Evolutionary conservation across 2,329 filamentous ascomycete genomes (phyloP), one percentile per base, ranked within the genome.

Genomic region (Trichocomaceae sp.): DNA sequence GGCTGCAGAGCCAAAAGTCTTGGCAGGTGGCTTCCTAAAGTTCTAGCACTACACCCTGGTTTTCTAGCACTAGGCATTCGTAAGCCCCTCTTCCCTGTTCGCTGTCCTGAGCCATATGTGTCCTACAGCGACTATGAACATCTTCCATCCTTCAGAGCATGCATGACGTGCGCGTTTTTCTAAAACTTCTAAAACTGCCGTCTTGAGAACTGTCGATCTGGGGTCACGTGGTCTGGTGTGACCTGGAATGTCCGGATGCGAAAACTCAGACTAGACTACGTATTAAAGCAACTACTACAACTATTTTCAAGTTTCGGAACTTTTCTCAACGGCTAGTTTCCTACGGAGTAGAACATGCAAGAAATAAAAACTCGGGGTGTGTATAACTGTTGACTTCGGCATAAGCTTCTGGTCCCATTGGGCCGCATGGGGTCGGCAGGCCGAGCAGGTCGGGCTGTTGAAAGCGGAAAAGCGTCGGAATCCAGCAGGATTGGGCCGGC

Each of bases 211-310:
- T 29, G 26, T 29, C 10, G 8, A 29, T 29, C 23, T 8, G n/a
- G 23, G 44, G 29, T 53, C 51, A 42, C 37, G 51, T 53, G 51
- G 41, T 19, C 37, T 53, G 33, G 44, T 47, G 51, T 41, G 44
- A 53, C 51, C 39, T n/a, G 51, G 51, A 47, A 53, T 53, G 51
- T 47, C 51, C 51, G 51, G 29, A 53, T 29, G 35, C 51, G 51
- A 44, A 46, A 5, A 29, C 26, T 4, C 26, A 17, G 31, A 39
- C 39, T 20, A 31, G n/a, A 33, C 29, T 33, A 33, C 29, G 2
- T 2, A 33, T 10, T 33, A 33, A 15, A 3, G 12, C 9, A 8
- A 15, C 31, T 35, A 35, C 13, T 15, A 13, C 31, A 35, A 13
- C 31, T 35, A 12, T n/a, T 33, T 33, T 10, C 29, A 26, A 26